Evolutionary conservation across 768 basidiomycete genomes (phyloP).

Genomic region (Hydnomerulius pinastri): DNA sequence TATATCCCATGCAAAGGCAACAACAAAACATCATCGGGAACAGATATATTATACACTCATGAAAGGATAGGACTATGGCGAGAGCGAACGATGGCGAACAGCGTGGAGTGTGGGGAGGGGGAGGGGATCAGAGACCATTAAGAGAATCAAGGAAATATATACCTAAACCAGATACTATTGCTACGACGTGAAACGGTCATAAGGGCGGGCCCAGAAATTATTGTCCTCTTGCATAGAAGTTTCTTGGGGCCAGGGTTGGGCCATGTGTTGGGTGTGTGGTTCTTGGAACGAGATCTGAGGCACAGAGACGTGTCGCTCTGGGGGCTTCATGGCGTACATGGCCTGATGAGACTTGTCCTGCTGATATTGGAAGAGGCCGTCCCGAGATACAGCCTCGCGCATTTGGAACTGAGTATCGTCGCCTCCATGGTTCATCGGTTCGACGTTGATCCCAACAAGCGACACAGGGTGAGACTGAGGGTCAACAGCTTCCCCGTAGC

Average conservation of each 20-base stretch:
- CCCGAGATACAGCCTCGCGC: conserved; percentile 20
- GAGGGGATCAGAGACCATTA: not conserved
- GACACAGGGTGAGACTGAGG: conserved; percentile 18
- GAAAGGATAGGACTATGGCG: not conserved
- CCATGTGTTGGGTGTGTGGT: conserved; percentile 14
- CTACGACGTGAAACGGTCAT: conserved; percentile 26
- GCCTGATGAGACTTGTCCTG: conserved; percentile 26
- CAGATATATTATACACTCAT: not conserved
- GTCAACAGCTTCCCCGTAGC: not conserved
- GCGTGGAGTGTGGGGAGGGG: not conserved
- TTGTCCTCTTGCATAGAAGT: conserved; percentile 14
- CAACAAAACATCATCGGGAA: not conserved
- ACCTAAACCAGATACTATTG: too few species aligned
- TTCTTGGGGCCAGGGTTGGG: conserved; percentile 22
- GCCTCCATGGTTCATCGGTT: conserved; percentile 8
- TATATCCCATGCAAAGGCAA: not conserved
- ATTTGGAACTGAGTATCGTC: conserved; percentile 21
- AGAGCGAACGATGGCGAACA: too few species aligned
- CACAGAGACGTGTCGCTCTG: conserved; percentile 24
- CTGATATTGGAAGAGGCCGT: conserved; percentile 17
- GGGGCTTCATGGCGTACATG: conserved; percentile 17
- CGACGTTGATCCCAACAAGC: conserved; percentile 12
- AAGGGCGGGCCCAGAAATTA: conserved; percentile 28
- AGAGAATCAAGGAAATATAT: not conserved
- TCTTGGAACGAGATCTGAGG: conserved; percentile 22